Conservation (phyloP, 352 stramenopile species). For the Lagenidium sp. region DNA sequence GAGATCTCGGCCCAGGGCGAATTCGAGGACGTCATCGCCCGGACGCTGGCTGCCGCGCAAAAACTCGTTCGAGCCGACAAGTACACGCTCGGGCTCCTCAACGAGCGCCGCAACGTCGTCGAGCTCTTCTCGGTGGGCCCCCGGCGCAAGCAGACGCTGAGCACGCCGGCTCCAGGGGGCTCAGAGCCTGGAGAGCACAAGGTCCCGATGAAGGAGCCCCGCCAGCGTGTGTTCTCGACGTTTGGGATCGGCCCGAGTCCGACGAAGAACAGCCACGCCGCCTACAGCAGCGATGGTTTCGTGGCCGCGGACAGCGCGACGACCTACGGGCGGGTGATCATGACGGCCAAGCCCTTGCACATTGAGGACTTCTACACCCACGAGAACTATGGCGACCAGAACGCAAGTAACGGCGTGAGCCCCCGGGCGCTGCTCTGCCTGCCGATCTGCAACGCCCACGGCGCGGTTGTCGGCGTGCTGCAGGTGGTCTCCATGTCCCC, state of each 20-base stretch:
- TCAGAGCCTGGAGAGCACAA: not conserved
- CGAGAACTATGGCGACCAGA: conserved; percentile 38
- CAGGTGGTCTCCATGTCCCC: conserved; percentile 25
- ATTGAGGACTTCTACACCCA: conserved; percentile 55
- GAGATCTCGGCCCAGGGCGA: conserved; percentile 51
- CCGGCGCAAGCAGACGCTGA: not conserved
- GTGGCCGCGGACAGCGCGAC: conserved; percentile 44
- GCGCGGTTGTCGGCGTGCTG: conserved; percentile 42
- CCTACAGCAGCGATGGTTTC: conserved; percentile 43
- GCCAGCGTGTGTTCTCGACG: conserved; percentile 10
- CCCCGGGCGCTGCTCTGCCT: conserved; percentile 46
- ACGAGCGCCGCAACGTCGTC: conserved; percentile 47
- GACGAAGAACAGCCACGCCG: not conserved
- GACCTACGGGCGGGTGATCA: conserved; percentile 54
- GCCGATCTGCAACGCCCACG: conserved; percentile 58
- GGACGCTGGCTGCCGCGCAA: conserved; percentile 32
- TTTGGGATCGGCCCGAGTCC: conserved; percentile 13
- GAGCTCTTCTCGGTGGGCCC: conserved; percentile 34
- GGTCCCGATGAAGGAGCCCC: not conserved
- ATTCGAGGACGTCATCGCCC: conserved; percentile 44
- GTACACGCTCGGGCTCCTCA: conserved; percentile 51
- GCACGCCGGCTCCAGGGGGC: not conserved
- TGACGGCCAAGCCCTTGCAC: conserved; percentile 42
- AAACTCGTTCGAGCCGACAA: conserved; percentile 55
- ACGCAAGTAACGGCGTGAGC: conserved; percentile 20